Conservation (phyloP, 2,329 filamentous ascomycete species). For the Colletotrichum melonis region DNA sequence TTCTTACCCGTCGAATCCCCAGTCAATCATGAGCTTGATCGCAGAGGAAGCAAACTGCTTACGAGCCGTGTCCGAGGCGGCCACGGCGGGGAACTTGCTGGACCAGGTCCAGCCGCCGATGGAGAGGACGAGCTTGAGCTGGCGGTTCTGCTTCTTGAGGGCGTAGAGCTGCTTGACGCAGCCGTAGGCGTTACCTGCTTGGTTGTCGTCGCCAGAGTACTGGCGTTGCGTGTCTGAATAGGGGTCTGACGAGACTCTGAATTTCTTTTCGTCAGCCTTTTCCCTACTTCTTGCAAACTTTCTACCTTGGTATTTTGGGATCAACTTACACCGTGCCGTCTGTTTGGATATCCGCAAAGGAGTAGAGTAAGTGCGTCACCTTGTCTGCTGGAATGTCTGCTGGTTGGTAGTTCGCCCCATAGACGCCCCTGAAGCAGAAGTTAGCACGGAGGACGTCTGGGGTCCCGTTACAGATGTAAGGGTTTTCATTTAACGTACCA, state of each 20-base stretch:
- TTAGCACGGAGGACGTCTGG: constrained; percentile 3
- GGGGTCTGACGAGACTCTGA: constrained; percentile 66
- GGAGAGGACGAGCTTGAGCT: constrained; percentile 82
- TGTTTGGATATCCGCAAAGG: constrained; percentile 58
- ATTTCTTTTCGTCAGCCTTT: constrained; percentile 28
- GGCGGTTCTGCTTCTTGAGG: constrained; percentile 80
- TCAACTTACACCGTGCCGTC: constrained; percentile 60
- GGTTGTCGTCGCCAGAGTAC: constrained; percentile 72
- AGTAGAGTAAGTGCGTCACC: constrained; percentile 79
- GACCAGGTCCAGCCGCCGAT: constrained; percentile 87
- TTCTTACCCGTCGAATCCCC: constrained; percentile 60
- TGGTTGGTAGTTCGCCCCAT: constrained; percentile 66
- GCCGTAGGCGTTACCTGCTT: constrained; percentile 77
- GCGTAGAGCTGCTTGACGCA: constrained; percentile 81
- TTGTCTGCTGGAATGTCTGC: constrained; percentile 74
- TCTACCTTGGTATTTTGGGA: not conserved
- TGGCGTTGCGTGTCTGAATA: constrained; percentile 76
- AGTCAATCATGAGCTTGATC: constrained; percentile 76
- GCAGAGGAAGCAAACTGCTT: constrained; percentile 75
- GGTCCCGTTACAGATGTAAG: not conserved
- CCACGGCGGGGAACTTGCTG: constrained; percentile 73
- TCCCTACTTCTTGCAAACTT: constrained; percentile 29
- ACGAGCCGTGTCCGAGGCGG: constrained; percentile 70
- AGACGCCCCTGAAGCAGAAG: constrained; percentile 48
- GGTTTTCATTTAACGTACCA: constrained; percentile 52